Evolutionary conservation across 306 rosid species (phyloP), one percentile per base, ranked within the genome.

Genomic region (Quercus aquifolioides): DNA sequence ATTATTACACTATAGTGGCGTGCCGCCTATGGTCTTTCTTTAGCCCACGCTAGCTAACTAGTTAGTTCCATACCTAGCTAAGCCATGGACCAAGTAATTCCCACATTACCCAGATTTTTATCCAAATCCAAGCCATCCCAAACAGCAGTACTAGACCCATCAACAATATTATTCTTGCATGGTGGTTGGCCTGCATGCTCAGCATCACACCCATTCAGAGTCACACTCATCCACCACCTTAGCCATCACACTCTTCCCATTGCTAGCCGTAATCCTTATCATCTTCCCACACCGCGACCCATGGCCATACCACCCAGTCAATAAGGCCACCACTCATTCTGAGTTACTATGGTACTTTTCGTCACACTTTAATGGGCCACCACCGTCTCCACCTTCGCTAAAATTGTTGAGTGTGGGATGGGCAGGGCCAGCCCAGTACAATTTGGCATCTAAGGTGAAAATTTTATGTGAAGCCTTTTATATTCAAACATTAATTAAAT

Each of bases 171-270:
- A 41, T 69, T 69, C 51, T 6, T 1, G 26, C 73, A 69, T 20
- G 73, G 73, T 69, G 31, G 17, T 54, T 69, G 55, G 41, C 17
- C 14, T 20, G 73, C 52, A 41, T 69, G 55, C 28, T n/a, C 31
- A 38, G 3, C 12, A 12, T 35, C 73, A 41, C 54, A 41, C 73
- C 54, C 73, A 41, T 69, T 38, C 15, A 5, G 26, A 69, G 55
- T 69, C 54, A n/a, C 73, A 69, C 73, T 69, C 55, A 0, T 69
- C 73, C 26, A 69, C 73, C 55, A 69, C 73, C 31, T n/a, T 69
- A 10, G 55, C 64, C 26, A 3, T 57, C 64, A 57, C 64, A 57
- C 10, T 57, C 64, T 18, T 57, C 21, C 64, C 64, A 41, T 38
- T 38, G 10, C 13, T 20, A 18, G 73, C 73, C 6, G 25, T 18